These are phyloP conservation scores for Lactarius sanguifluus DNA, from an alignment of 768 basidiomycete species.

Conservation along the genomic window DNA sequence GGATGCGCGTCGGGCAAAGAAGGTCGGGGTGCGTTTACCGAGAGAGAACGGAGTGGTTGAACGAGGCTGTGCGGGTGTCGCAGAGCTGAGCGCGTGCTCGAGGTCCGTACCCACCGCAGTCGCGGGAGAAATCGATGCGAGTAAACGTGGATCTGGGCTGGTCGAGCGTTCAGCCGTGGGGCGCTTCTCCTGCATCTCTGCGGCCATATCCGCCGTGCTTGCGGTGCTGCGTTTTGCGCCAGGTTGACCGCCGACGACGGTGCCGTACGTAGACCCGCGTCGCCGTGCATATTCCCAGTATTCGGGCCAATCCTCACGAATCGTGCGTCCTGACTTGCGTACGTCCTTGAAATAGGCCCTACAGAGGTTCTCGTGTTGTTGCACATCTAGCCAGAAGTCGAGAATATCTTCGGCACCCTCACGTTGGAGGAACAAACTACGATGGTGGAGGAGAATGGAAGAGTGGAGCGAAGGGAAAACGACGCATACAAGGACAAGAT, in stretches of 20 bases:
- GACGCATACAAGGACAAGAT: not conserved
- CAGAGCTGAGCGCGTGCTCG: conserved; percentile 33
- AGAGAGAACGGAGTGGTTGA: conserved; percentile 80
- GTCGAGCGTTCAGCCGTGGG: conserved; percentile 57
- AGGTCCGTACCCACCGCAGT: conserved; percentile 45
- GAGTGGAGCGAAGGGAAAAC: not conserved
- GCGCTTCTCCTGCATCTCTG: conserved; percentile 64
- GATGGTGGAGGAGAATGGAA: conserved; percentile 13
- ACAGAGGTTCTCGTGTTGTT: conserved; percentile 98
- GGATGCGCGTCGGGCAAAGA: conserved; percentile 77
- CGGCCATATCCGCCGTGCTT: conserved; percentile 71
- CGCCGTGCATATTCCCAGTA: conserved; percentile 94
- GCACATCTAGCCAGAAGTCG: conserved; percentile 99
- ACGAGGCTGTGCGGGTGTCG: conserved; percentile 43
- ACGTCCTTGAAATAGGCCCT: conserved; percentile 99
- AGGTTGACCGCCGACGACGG: conserved; percentile 72
- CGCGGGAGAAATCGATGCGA: conserved; percentile 52
- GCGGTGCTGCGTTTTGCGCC: conserved; percentile 74
- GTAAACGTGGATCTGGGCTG: conserved; percentile 42
- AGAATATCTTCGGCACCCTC: conserved; percentile 95
- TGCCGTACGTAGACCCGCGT: conserved; percentile 90
- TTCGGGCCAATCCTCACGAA: conserved; percentile 98
- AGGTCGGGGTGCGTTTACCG: conserved; percentile 69
- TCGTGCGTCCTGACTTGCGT: conserved; percentile 86
- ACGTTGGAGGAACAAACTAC: conserved; percentile 89